Base-by-base conservation (phyloP, 2,329 filamentous ascomycete species). In the Hypoxylon sp. region DNA sequence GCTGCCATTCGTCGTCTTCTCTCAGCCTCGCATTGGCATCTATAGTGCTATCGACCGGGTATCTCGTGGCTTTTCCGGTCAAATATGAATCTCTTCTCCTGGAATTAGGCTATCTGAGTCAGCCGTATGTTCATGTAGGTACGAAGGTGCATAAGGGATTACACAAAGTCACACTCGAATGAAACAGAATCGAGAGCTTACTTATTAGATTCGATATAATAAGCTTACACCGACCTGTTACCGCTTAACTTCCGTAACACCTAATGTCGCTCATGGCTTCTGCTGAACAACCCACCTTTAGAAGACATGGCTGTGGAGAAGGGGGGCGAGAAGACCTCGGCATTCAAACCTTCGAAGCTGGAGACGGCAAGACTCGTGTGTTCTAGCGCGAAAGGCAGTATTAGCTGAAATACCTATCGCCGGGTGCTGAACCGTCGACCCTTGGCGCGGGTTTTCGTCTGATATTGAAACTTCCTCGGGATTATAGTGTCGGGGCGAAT, bases 1-100 rank as follows among this genome's bases (percentile, higher is more conserved):
- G 29, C 48, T 27, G 25, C 25, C 37, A 54, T 56, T 60, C 51
- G 32, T 61, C 39, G 29, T 21, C 19, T n/a, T 51, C 16, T 61
- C 16, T 64, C 63, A 69, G 67, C 67, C 67, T 69, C 63, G 51
- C 60, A 46, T 58, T 51, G 21, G 11, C n/a, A 25, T 41, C 47
- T 25, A 16, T 16, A 32, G 23, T n/a, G 32, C 25, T 47, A 58
- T 47, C 34, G 19, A 11, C 3, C 16, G 9, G 23, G 37, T 25
- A 32, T 16, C n/a, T 19, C 4, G 39, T 25, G 19, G 16, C 21
- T 19, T 34, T 53, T 34, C 27, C 39, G 39, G 41, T 25, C 4
- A 32, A 55, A 21, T 46, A 19, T 9, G 37, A 41, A 41, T 27
- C 25, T 46, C 19, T 25, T 6, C 6, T 46, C 14, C 19, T 23